These are phyloP conservation scores for Rubroboletus pulcherrimus DNA, from an alignment of 768 basidiomycete species.

Conservation along the genomic window DNA sequence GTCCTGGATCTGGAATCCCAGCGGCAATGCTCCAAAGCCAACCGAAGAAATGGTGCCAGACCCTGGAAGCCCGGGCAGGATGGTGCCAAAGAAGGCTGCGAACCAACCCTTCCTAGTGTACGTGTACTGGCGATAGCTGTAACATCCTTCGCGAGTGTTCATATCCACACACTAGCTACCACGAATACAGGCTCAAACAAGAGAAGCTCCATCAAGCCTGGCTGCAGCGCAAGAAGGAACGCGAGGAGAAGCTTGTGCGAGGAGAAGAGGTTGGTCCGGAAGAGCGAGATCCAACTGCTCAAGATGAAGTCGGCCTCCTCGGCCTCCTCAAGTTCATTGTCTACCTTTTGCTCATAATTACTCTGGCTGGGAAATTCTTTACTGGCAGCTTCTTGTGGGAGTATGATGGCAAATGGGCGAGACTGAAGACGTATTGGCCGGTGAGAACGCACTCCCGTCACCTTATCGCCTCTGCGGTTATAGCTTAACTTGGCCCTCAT, in stretches of 20 bases:
- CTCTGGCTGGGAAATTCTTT: slow-evolving; percentile 76
- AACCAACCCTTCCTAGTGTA: slow-evolving; percentile 85
- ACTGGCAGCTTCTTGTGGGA: slow-evolving; percentile 89
- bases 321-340: slow-evolving; percentile 70
- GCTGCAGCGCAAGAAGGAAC: slow-evolving; percentile 66
- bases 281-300: slow-evolving; percentile 69
- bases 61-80: slow-evolving; percentile 59
- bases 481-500: background rate
- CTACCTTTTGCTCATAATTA: slow-evolving; percentile 47
- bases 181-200: slow-evolving; percentile 60
- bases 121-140: slow-evolving; percentile 27
- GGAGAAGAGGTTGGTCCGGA: slow-evolving; percentile 73
- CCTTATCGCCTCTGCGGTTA: background rate
- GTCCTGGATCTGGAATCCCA: slow-evolving; percentile 63
- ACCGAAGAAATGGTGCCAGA: slow-evolving; percentile 54
- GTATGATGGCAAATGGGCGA: slow-evolving; percentile 60
- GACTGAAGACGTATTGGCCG: slow-evolving; percentile 61
- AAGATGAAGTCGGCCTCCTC: slow-evolving; percentile 59
- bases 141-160: background rate
- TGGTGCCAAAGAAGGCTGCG: slow-evolving; percentile 77
- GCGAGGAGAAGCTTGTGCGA: slow-evolving; percentile 66
- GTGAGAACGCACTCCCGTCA: slow-evolving; percentile 33
- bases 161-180: slow-evolving; percentile 44
- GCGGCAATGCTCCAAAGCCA: slow-evolving; percentile 35
- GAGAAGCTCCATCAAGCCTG: slow-evolving; percentile 60